phyloP scores from a whole-genome alignment of 179 eudicot genomes.

The Camellia oleifera region DNA sequence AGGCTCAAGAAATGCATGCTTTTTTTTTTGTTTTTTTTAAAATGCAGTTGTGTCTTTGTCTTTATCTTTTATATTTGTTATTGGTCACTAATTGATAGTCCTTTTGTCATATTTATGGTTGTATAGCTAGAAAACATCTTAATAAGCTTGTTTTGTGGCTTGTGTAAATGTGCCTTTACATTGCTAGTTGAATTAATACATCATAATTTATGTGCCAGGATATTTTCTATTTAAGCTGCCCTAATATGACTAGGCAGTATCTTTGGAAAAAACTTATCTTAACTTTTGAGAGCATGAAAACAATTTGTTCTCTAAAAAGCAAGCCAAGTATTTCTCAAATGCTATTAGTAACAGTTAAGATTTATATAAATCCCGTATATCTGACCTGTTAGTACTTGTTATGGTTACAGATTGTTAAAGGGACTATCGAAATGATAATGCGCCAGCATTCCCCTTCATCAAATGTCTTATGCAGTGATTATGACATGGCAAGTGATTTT shows the following conservation, averaged over 20 bases:
- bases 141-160: neutral
- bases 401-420: conserved; percentile 59
- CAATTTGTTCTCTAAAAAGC: neutral
- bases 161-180: conserved; percentile 5
- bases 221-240: neutral
- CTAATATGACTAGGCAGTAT: neutral
- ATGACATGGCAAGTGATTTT: conserved; percentile 48
- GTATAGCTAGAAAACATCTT: no score
- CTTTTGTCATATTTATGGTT: no score
- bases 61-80: no score
- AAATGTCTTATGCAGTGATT: conserved; percentile 66
- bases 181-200: neutral
- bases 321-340: neutral
- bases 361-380: neutral
- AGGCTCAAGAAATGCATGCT: no score
- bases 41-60: no score
- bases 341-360: neutral
- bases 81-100: no score
- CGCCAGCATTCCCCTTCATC: conserved; percentile 26
- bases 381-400: conserved; percentile 1
- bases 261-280: neutral
- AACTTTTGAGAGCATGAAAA: neutral
- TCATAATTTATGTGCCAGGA: neutral
- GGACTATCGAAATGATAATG: conserved; percentile 45
- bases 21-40: no score